Percentiles rank a stretch among this genome's conserved stretches.
These are phyloP conservation scores for Crucibulum parvulum DNA, from an alignment of 1,284 basidiomycete species.

Conservation along the genomic window DNA sequence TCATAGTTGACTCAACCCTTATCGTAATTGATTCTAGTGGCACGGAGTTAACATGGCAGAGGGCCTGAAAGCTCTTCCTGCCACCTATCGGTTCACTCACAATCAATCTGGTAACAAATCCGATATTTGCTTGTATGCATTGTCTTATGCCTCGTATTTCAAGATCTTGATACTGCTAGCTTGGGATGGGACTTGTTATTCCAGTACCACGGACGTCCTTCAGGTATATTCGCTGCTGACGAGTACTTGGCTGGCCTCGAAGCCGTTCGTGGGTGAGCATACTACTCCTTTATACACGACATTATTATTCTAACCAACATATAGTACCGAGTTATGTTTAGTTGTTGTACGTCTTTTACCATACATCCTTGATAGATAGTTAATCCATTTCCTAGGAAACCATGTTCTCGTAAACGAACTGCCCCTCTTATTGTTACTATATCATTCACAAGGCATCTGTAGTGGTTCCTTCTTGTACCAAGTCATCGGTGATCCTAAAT, in stretches of 20 bases:
- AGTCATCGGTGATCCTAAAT: slow-evolving; percentile 62
- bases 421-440: not conserved
- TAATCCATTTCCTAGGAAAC: slow-evolving; percentile 48
- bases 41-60: slow-evolving; percentile 68
- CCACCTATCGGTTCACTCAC: slow-evolving; percentile 63
- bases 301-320: slow-evolving; percentile 5
- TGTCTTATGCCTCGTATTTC: not conserved
- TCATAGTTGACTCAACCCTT: not conserved
- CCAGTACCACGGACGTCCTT: slow-evolving; percentile 66
- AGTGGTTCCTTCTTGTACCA: slow-evolving; percentile 65
- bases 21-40: slow-evolving; percentile 38
- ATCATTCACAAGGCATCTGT: not conserved
- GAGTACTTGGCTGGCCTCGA: slow-evolving; percentile 64
- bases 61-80: slow-evolving; percentile 61
- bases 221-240: slow-evolving; percentile 64
- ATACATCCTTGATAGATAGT: not conserved
- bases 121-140: not conserved
- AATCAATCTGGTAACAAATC: slow-evolving; percentile 53
- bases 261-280: slow-evolving; percentile 55
- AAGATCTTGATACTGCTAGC: slow-evolving; percentile 60
- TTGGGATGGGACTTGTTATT: slow-evolving; percentile 63
- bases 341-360: slow-evolving; percentile 52
- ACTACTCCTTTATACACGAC: slow-evolving; percentile 1
- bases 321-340: slow-evolving; percentile 60
- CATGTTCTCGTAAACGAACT: slow-evolving; percentile 59